Evolutionary conservation across 805 yeast species (phyloP).

Genomic region (Candida odintsovae): DNA sequence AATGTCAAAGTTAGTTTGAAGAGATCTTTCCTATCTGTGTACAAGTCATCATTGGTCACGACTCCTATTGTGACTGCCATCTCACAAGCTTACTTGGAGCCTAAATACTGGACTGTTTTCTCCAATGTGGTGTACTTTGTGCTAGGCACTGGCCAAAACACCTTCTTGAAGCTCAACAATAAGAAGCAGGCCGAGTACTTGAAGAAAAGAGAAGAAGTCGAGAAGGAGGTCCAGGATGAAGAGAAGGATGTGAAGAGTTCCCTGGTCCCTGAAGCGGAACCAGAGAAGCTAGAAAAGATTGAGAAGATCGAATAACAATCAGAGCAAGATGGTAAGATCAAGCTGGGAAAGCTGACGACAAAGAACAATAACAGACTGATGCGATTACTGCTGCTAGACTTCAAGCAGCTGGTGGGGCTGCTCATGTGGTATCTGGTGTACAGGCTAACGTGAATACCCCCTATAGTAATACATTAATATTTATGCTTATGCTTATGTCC

Average conservation of each 20-base stretch:
- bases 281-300: background rate
- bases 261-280: conserved; percentile 10
- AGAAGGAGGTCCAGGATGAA: conserved; percentile 13
- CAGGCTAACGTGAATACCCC: conserved; percentile 5
- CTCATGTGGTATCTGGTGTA: conserved; percentile 14
- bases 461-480: background rate
- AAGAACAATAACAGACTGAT: background rate
- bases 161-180: conserved; percentile 39
- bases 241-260: conserved; percentile 5
- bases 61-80: conserved; percentile 44
- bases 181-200: conserved; percentile 17
- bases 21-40: conserved; percentile 39
- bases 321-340: background rate
- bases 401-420: conserved; percentile 12
- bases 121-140: conserved; percentile 53
- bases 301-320: background rate
- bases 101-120: conserved; percentile 61
- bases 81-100: conserved; percentile 52
- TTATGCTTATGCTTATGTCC: no score
- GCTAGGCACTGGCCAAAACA: conserved; percentile 58
- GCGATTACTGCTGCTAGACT: conserved; percentile 5
- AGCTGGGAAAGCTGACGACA: background rate
- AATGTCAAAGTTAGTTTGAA: conserved; percentile 27
- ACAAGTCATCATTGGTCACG: conserved; percentile 49
- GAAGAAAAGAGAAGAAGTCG: conserved; percentile 19